Evolutionary conservation across 148 eudicot species (phyloP), one percentile per base, ranked within the genome.

Genomic region (Nyssa sinensis): DNA sequence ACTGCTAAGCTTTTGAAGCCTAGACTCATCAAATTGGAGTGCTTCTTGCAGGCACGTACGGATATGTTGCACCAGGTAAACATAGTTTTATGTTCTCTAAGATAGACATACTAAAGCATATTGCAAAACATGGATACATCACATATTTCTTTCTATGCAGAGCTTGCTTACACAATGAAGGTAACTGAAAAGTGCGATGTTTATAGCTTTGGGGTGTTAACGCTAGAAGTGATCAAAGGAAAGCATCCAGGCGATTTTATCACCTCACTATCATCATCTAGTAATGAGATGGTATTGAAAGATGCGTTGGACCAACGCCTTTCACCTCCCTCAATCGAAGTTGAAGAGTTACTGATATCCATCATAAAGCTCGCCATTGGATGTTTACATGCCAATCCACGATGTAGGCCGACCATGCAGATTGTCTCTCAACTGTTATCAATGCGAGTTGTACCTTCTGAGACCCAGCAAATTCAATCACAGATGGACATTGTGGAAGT

Each of bases 131-230:
- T 39, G 0, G 7, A 39, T 12, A 39, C 44, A 59, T 59, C 30
- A 10, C 19, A 10, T 55, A 12, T 30, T 30, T 59, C 0, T 59
- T 23, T 74, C 37, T n/a, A 70, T 62, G 75, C 82, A 81, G 82
- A 84, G 74, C 74, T 84, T 4, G 84, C 87, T 1, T 81, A 78
- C 68, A 84, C 77, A 12, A 78, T 78, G 80, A 75, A 78, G 44
- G 70, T 79, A 59, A 84, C 80, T 30, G 62, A 63, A 37, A 81
- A 81, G 30, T 81, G 84, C 29, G 87, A 84, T 64, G 81, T 84
- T 16, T 84, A 84, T 69, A 84, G 87, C 75, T 84, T 84, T n/a
- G 84, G 87, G 62, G 84, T 84, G 17, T 17, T 81, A 17, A 67
- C 82, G 19, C 28, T 84, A 5, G 87, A 81, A 64, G 58, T 84